Evolutionary conservation across 306 rosid genomes (phyloP), one percentile per base, ranked within the genome.

Genomic region (Datisca glomerata): DNA sequence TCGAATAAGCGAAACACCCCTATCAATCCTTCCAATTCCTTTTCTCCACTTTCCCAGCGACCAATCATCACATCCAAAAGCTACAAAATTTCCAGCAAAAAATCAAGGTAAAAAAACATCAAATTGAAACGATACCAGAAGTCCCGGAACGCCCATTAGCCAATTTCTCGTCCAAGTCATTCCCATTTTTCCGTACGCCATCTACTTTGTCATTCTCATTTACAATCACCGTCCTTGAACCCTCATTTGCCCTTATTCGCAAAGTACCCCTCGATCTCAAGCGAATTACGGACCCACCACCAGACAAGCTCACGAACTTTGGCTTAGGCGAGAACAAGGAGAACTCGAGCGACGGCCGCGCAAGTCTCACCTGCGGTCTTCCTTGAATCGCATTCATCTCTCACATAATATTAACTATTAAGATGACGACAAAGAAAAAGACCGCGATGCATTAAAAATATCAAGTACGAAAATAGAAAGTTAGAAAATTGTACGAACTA

Each of bases 381-480:
- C 61, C 70, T 38, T 53, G 59, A 58, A 33, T 61, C 7, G 70
- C 55, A 13, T 53, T 47, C 92, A 72, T 75, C 4, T 63, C 71
- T 54, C 53, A 11, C 27, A 36, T 18, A 38, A 59, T n/a, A n/a
- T n/a, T n/a, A n/a, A n/a, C n/a, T n/a, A n/a, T n/a, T n/a, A n/a
- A n/a, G n/a, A n/a, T n/a, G n/a, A n/a, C n/a, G n/a, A n/a, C n/a
- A n/a, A n/a, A n/a, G n/a, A n/a, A n/a, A n/a, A n/a, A n/a, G n/a
- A n/a, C n/a, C n/a, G n/a, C n/a, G n/a, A n/a, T n/a, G n/a, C n/a
- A n/a, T n/a, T n/a, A n/a, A n/a, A n/a, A n/a, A n/a, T n/a, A n/a
- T n/a, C n/a, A n/a, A n/a, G n/a, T n/a, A n/a, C n/a, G n/a, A n/a
- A n/a, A n/a, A n/a, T n/a, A n/a, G n/a, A n/a, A n/a, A n/a, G n/a